Conservation (phyloP, 2,329 filamentous ascomycete species). For the Biscogniauxia sp. region DNA sequence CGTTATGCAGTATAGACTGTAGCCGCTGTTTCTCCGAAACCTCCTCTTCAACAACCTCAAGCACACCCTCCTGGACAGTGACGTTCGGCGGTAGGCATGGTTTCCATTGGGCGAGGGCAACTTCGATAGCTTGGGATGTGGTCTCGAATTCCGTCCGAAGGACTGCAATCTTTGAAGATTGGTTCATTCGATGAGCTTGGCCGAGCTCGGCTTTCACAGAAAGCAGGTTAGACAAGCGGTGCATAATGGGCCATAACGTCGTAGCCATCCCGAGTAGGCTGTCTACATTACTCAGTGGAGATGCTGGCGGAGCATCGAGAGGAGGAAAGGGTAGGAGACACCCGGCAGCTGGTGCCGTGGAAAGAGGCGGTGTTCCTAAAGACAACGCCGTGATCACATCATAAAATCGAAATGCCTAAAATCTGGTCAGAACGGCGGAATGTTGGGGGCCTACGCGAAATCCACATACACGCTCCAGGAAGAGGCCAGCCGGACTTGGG, state of each 20-base stretch:
- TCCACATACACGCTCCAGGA: constrained; percentile 53
- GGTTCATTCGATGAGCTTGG: constrained; percentile 40
- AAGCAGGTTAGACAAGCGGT: constrained; percentile 55
- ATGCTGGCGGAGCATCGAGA: constrained; percentile 42
- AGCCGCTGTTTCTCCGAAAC: constrained; percentile 41
- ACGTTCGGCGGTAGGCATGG: constrained; percentile 47
- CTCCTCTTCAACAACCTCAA: constrained; percentile 18
- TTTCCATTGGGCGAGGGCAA: constrained; percentile 54
- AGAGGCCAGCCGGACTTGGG: constrained; percentile 51
- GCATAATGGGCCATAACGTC: constrained; percentile 62
- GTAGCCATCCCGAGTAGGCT: constrained; percentile 61
- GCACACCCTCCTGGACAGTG: constrained; percentile 24
- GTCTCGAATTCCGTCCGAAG: constrained; percentile 50
- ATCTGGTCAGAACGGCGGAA: constrained; percentile 21
- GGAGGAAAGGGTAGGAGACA: constrained; percentile 47
- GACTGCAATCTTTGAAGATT: constrained; percentile 44
- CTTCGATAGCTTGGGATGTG: constrained; percentile 53
- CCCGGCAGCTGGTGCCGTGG: constrained; percentile 46
- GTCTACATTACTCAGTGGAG: constrained; percentile 53
- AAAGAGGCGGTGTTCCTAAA: constrained; percentile 56
- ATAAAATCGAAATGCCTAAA: constrained; percentile 62
- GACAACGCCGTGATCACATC: constrained; percentile 64
- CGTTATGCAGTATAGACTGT: constrained; percentile 56
- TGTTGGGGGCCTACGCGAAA: not conserved
- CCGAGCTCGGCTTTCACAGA: constrained; percentile 53